These are phyloP conservation scores for Diatrype stigma DNA, from an alignment of 2,329 filamentous ascomycete genomes.

Conservation along the genomic window DNA sequence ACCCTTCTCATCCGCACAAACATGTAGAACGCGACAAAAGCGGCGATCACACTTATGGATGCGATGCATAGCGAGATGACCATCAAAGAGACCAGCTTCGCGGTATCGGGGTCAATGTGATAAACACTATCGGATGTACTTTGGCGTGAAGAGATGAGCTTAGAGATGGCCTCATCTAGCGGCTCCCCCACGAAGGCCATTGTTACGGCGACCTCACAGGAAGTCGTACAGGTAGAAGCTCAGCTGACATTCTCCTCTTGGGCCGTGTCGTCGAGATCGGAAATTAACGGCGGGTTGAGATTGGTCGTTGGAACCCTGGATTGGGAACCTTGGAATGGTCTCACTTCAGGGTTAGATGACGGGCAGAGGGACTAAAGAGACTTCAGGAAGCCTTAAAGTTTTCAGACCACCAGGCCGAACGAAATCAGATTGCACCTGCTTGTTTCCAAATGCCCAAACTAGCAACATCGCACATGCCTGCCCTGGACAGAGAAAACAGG, in stretches of 20 bases:
- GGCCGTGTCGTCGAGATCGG: background rate
- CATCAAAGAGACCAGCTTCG: slow-evolving; percentile 24
- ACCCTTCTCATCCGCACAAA: slow-evolving; percentile 69
- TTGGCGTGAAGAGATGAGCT: background rate
- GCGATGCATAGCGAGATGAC: slow-evolving; percentile 40
- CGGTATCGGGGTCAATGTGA: slow-evolving; percentile 3
- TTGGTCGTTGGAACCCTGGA: background rate
- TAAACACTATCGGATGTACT: background rate
- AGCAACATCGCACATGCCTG: background rate
- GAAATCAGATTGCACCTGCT: background rate
- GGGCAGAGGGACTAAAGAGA: background rate
- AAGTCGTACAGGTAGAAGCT: background rate
- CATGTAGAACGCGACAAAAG: slow-evolving; percentile 61
- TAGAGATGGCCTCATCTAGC: background rate
- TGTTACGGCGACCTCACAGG: background rate
- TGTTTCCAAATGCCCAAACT: background rate
- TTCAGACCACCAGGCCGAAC: background rate
- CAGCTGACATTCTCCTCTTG: background rate
- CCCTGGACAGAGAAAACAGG: background rate
- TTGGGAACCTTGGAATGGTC: no score
- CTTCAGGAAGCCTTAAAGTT: background rate
- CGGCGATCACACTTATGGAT: slow-evolving; percentile 52
- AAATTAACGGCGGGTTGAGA: background rate
- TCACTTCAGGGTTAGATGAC: background rate
- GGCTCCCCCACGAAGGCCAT: background rate